phyloP scores from a whole-genome alignment of 1,284 basidiomycete genomes.

The Puccinia horiana region DNA sequence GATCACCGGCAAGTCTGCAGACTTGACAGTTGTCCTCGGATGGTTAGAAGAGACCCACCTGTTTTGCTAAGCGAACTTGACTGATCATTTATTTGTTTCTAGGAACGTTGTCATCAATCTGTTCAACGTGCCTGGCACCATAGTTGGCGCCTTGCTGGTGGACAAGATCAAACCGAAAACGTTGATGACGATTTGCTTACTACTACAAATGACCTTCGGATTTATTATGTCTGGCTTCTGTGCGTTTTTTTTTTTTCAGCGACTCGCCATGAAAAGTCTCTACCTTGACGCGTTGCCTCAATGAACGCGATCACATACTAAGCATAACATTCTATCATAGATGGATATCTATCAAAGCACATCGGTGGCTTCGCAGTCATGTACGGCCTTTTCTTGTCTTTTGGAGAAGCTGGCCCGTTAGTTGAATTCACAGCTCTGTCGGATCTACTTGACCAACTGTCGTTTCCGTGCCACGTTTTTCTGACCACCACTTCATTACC shows the following conservation, averaged over 20 bases:
- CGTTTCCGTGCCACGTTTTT: not conserved
- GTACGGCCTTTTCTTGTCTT: slow-evolving; percentile 85
- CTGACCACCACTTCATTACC: not conserved
- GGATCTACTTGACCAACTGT: not conserved
- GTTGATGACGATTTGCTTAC: slow-evolving; percentile 39
- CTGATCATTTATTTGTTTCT: not conserved
- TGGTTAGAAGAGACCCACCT: slow-evolving; percentile 20
- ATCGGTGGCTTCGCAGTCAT: slow-evolving; percentile 67
- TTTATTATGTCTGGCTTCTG: slow-evolving; percentile 78
- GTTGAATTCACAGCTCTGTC: slow-evolving; percentile 68
- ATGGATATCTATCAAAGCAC: slow-evolving; percentile 63
- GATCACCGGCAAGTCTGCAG: slow-evolving; percentile 65
- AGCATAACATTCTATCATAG: slow-evolving; percentile 59
- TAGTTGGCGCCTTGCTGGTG: slow-evolving; percentile 75
- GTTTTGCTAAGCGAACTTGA: not conserved
- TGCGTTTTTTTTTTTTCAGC: slow-evolving; percentile 52
- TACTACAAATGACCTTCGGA: slow-evolving; percentile 71
- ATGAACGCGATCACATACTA: slow-evolving; percentile 41
- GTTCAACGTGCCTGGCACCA: slow-evolving; percentile 66
- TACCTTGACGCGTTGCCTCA: slow-evolving; percentile 19
- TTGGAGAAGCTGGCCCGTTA: slow-evolving; percentile 67
- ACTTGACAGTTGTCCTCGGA: slow-evolving; percentile 59
- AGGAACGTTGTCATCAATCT: slow-evolving; percentile 61
- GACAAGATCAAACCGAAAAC: slow-evolving; percentile 56
- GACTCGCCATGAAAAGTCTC: slow-evolving; percentile 13